Evolutionary conservation across 306 rosid genomes (phyloP), one percentile per base, ranked within the genome.

Genomic region (Dryas drummondii): DNA sequence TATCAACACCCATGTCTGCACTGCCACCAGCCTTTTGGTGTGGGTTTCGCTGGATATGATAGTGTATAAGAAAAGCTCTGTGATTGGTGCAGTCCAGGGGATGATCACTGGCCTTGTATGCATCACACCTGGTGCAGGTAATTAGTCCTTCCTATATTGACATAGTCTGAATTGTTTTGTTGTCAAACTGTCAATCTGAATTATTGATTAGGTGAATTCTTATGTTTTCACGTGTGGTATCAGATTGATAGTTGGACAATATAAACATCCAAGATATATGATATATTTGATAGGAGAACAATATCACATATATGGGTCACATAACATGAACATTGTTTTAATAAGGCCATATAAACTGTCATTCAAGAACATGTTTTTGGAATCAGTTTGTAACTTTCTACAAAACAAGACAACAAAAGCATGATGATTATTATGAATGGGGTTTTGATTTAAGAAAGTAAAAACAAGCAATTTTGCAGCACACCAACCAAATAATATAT

Each of bases 71-170:
- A 89, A 91, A 75, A 85, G 92, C 76, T 87, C 96, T 32, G 83
- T 91, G 7, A 78, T 82, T 26, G 96, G 97, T 16, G 92, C 90
- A 0, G 89, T 91, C 12, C 96, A 89, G 71, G 97, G 97, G 76
- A 91, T 89, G 91, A 91, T 89, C 51, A 87, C 91, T 5, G 93
- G 97, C 64, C 96, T 91, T 9, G 96, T 89, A 17, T 91, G 97
- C 79, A 89, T 91, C 79, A 91, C 97, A 10, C 97, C 97, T 7
- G 97, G 84, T 9, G 97, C 93, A 84, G 94, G 92, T 91, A 26
- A 63, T 22, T 68, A 48, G 11, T 76, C 66, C 6, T 62, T 53
- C 19, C 27, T 68, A 42, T 32, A n/a, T 10, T 26, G 41, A 4
- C 22, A 58, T 12, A 10, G 7, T 37, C 15, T 54, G 27, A n/a